These are phyloP conservation scores for Daldinia vernicosa DNA, from an alignment of 495 filamentous ascomycete species.

Conservation along the genomic window DNA sequence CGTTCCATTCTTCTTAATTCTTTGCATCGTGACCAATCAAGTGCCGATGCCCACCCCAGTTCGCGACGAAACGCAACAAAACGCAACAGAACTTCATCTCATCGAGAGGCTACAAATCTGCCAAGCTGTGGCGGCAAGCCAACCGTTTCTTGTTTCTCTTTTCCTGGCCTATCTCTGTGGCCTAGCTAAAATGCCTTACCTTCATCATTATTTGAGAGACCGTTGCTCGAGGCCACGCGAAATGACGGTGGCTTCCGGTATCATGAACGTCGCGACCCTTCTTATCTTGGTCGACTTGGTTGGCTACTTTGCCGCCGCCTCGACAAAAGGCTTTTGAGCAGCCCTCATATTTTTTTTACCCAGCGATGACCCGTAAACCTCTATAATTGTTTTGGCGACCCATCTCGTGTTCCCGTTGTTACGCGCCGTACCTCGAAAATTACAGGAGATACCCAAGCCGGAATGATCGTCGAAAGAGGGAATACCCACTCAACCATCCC, in stretches of 20 bases:
- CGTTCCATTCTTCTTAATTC: constrained; percentile 35
- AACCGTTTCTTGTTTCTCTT: constrained; percentile 9
- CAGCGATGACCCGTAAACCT: neutral
- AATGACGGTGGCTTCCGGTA: constrained; percentile 20
- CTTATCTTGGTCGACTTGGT: constrained; percentile 18
- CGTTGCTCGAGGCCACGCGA: constrained; percentile 5
- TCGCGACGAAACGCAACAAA: constrained; percentile 33
- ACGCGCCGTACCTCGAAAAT: constrained; percentile 31
- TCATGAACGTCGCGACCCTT: constrained; percentile 14
- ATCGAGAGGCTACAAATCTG: constrained; percentile 37
- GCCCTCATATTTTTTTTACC: neutral
- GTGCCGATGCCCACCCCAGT: constrained; percentile 23
- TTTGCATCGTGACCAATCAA: constrained; percentile 44
- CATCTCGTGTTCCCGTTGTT: constrained; percentile 19
- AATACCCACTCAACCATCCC: constrained; percentile 16
- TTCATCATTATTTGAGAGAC: constrained; percentile 22
- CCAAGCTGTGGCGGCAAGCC: constrained; percentile 31
- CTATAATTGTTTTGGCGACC: neutral
- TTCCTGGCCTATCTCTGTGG: constrained; percentile 9
- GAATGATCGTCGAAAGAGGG: constrained; percentile 5
- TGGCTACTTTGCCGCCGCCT: constrained; percentile 38
- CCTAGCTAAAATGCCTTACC: constrained; percentile 10
- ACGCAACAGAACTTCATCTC: constrained; percentile 29
- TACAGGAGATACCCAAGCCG: constrained; percentile 13
- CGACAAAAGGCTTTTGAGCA: constrained; percentile 19